Evolutionary conservation across 768 basidiomycete genomes (phyloP), one percentile per base, ranked within the genome.

Genomic region (Tricholoma bakamatsutake): DNA sequence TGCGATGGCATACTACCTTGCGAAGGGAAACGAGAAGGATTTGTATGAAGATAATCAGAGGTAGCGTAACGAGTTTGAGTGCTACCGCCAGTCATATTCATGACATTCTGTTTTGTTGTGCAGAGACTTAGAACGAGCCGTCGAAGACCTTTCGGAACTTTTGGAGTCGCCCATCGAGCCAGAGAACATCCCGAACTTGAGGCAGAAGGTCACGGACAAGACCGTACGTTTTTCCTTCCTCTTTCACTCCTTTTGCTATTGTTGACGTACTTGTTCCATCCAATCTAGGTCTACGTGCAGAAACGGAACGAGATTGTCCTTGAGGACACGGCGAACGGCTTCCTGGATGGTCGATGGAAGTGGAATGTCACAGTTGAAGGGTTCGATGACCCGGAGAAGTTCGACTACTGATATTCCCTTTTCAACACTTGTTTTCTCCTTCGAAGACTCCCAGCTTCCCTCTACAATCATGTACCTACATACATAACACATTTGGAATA

Each of bases 31-130:
- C 66, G 78, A 89, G 78, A 98, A 98, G 73, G 90, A 93, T 66
- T 73, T 98, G 46, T 98, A 93, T 65, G 96, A 98, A 71, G 95
- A 98, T 71, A 98, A 98, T 66, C 97, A 99, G 72, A 80, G 90
- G 90, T 86, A 58, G 40, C 21, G 10, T 13, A 21, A 24, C 3
- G 15, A 17, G 46, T 34, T 34, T 17, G 30, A 18, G 3, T 3
- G 37, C 42, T 27, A 15, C 35, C 1, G 40, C 48, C 7, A 17
- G 28, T 39, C 8, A 8, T 27, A 18, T 47, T 50, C 42, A 57
- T 34, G 7, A n/a, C 46, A 28, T 15, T 12, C 30, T 45, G 17
- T 15, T 27, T 3, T 21, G 5, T 28, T 15, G 47, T 34, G 21
- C 56, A 92, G 93, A 67, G 94, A 98, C 67, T 74, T 99, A 39